phyloP scores from a whole-genome alignment of 176 grass and related monocot species.

The Triticum urartu region DNA sequence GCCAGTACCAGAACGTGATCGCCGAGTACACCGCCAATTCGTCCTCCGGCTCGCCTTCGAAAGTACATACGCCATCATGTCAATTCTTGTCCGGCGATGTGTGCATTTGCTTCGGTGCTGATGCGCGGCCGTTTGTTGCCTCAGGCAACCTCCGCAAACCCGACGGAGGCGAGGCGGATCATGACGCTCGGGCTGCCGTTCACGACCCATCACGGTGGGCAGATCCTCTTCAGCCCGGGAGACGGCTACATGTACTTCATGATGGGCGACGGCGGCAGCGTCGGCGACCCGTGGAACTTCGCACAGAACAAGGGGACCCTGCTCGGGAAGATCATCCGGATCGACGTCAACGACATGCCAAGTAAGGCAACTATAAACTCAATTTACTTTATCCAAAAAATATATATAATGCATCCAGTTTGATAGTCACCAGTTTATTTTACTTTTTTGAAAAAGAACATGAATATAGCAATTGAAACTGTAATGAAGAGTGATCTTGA shows the following conservation, averaged over 20 bases:
- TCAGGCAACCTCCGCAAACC: conserved; percentile 62
- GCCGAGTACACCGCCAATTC: conserved; percentile 79
- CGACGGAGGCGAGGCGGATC: conserved; percentile 66
- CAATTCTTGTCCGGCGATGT: neutral
- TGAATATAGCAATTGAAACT: too few species aligned
- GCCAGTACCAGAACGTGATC: conserved; percentile 74
- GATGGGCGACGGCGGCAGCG: conserved; percentile 81
- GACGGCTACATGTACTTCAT: conserved; percentile 93
- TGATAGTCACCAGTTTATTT: neutral
- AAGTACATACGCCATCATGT: conserved; percentile 4
- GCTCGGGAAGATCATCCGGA: conserved; percentile 73
- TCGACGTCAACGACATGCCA: conserved; percentile 62
- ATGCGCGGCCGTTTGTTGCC: neutral
- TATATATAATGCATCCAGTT: neutral
- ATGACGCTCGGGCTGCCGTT: conserved; percentile 82
- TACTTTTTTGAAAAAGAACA: neutral
- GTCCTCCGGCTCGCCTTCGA: conserved; percentile 54
- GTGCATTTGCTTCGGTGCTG: neutral
- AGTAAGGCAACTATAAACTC: conserved; percentile 38
- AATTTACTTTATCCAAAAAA: too few species aligned
- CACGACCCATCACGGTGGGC: conserved; percentile 68
- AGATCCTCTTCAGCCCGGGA: conserved; percentile 65
- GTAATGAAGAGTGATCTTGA: too few species aligned
- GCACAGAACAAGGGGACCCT: conserved; percentile 87
- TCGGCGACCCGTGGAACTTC: conserved; percentile 92